A percentile compares a stretch with the other conserved stretches of the same genome.
Evolutionary conservation across 495 filamentous ascomycete species (phyloP).

Genomic region (Recurvomyces mirabilis): DNA sequence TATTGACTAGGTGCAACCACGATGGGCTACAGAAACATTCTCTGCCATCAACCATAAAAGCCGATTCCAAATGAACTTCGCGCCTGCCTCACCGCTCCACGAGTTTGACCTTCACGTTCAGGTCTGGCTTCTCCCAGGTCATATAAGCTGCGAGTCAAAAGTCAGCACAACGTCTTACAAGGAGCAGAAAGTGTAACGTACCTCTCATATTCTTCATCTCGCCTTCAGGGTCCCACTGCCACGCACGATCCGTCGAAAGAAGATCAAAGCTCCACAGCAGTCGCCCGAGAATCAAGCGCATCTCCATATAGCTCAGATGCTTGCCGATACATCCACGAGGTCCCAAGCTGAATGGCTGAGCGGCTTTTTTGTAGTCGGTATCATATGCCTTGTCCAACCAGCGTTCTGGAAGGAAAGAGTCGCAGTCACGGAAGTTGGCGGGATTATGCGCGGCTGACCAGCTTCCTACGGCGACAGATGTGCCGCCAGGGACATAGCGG

Average conservation of each 20-base stretch:
- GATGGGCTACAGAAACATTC: too few species aligned
- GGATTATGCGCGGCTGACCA: conserved; percentile 16
- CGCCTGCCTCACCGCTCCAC: background rate
- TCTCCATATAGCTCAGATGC: conserved; percentile 24
- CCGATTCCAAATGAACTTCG: too few species aligned
- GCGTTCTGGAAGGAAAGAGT: conserved; percentile 27
- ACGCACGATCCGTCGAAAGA: conserved; percentile 10
- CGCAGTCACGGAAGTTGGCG: conserved; percentile 22
- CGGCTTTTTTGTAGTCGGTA: conserved; percentile 22
- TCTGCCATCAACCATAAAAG: too few species aligned
- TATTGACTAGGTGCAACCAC: too few species aligned
- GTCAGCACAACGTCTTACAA: background rate
- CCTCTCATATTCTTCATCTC: conserved; percentile 19
- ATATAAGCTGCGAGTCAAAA: conserved; percentile 9
- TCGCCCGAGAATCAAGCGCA: conserved; percentile 24
- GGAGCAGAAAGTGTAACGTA: background rate
- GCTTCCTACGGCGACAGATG: conserved; percentile 12
- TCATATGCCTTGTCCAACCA: conserved; percentile 20
- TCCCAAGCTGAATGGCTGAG: conserved; percentile 25
- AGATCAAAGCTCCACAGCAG: conserved; percentile 29
- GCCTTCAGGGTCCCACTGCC: conserved; percentile 16
- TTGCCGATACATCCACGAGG: conserved; percentile 27
- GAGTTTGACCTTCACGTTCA: conserved; percentile 12
- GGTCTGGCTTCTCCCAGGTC: conserved; percentile 18
- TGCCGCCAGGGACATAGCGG: conserved; percentile 28